Base-by-base conservation (phyloP, 1,139 yeast genomes). In the Saccharomyces hybrid region DNA sequence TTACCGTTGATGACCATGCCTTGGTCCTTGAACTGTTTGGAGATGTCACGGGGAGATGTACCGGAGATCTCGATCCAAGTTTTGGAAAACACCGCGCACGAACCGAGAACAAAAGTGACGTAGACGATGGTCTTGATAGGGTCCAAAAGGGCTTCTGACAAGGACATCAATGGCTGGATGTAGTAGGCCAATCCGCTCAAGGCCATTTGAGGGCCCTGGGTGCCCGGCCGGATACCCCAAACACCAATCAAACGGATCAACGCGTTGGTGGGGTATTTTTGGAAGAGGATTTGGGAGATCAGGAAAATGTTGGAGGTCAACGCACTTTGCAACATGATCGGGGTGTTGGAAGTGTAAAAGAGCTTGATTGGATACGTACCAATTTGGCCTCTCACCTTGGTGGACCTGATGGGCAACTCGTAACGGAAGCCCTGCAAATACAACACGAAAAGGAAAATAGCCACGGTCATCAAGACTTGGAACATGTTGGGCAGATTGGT, bases 21-120 rank as follows among this genome's bases (percentile, higher is more conserved):
- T 77, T 93, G 98, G 61, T 90, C 97, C 76, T 91, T 93, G 78
- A 93, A 90, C 76, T 93, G 98, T 75, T 89, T 90, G 61, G 99
- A 97, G 63, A 93, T 86, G 70, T 93, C 99, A 68, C 91, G 82
- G 65, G 99, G 97, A 57, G 97, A 86, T 51, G 97, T 81, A 61
- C 97, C 97, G 52, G 95, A 84, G 65, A 93, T 93, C 76, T 93
- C 99, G 65, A 89, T 91, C 99, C 99, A 93, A 52, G 98, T 90
- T 76, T 90, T 91, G 60, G 97, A 90, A 79, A 93, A 93, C 59
- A 90, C 75, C 41, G 99, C 99, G 78, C 99, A 93, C 27, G 89
- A 81, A 48, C 89, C 86, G 63, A 93, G 77, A 34, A 93, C 97
- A 71, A 89, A 91, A 3, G 80, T 65, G 55, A 93, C 76, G 75